Evolutionary conservation across 768 basidiomycete genomes (phyloP).

Genomic region (Termitomyces sp.): DNA sequence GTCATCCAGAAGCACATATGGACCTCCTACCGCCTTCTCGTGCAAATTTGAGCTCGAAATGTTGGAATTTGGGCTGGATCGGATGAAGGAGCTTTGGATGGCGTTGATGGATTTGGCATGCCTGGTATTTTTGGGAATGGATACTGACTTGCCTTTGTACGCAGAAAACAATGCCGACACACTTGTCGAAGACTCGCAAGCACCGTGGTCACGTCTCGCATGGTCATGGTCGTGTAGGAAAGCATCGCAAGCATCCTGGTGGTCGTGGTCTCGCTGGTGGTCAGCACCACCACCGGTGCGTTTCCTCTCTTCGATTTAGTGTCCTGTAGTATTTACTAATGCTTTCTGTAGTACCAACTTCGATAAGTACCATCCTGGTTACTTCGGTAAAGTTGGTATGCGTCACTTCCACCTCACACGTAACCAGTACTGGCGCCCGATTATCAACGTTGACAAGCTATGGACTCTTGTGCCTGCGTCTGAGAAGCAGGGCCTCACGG

Average conservation of each 20-base stretch:
- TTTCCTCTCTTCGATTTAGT: slow-evolving; percentile 14
- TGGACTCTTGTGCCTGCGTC: slow-evolving; percentile 87
- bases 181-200: slow-evolving; percentile 95
- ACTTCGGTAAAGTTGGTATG: slow-evolving; percentile 99
- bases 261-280: slow-evolving; percentile 99
- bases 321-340: neutral
- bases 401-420: slow-evolving; percentile 94
- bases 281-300: slow-evolving; percentile 97
- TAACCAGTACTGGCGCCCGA: slow-evolving; percentile 89
- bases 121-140: slow-evolving; percentile 16
- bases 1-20: neutral
- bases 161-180: slow-evolving; percentile 83
- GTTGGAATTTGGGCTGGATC: slow-evolving; percentile 38
- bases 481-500: slow-evolving; percentile 76
- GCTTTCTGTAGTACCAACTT: slow-evolving; percentile 74
- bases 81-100: slow-evolving; percentile 45
- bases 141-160: slow-evolving; percentile 16
- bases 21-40: slow-evolving; percentile 5
- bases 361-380: slow-evolving; percentile 99
- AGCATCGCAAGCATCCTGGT: slow-evolving; percentile 99
- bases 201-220: slow-evolving; percentile 99
- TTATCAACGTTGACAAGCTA: slow-evolving; percentile 98
- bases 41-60: slow-evolving; percentile 19
- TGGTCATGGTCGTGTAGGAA: slow-evolving; percentile 99
- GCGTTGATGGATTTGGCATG: slow-evolving; percentile 25